Evolutionary conservation across 2,329 filamentous ascomycete genomes (phyloP), one percentile per base, ranked within the genome.

Genomic region (Ophiosphaerella herpotricha): DNA sequence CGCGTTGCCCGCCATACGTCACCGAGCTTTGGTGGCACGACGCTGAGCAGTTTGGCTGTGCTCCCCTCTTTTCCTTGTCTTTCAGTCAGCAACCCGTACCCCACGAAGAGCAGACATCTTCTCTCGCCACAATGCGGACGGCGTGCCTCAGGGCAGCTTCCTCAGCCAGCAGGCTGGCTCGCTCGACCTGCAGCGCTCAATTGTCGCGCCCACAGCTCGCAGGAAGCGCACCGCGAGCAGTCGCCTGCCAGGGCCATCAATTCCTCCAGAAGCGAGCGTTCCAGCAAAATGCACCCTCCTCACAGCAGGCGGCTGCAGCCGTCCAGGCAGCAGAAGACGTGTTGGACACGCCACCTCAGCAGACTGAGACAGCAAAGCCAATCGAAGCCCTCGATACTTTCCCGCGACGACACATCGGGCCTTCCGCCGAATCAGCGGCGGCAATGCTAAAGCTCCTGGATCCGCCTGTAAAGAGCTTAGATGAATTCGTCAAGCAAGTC

Each of bases 401-500:
- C 67, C 81, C 88, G 47, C 82, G 88, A 50, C 85, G 93, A 41
- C 93, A 97, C 75, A 96, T 97, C 75, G 92, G 92, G 1, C 91
- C 91, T 3, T 86, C 87, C 43, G 80, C 86, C 31, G 77, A 80
- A 38, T 86, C 89, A 46, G 83, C 86, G 1, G 78, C 85, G 59
- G 79, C 86, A 66, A 97, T 97, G 93, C 85, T 97, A 52, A 83
- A 86, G 63, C 82, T 82, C 1, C 80, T 97, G 35, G 86, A 90
- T 51, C 90, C 91, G 14, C 89, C 90, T 0, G 87, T 80, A 8
- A 78, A 81, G 53, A 86, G 81, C 39, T 74, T 97, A 50, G 91
- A 97, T 57, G 85, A 90, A 24, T 96, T 97, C 67, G 84, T 97
- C 36, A 79, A 83, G 64, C 85, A 96, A 75, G 92, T 97, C 41